Base-by-base conservation (phyloP, 768 basidiomycete species). In the Lentinula detonsa region DNA sequence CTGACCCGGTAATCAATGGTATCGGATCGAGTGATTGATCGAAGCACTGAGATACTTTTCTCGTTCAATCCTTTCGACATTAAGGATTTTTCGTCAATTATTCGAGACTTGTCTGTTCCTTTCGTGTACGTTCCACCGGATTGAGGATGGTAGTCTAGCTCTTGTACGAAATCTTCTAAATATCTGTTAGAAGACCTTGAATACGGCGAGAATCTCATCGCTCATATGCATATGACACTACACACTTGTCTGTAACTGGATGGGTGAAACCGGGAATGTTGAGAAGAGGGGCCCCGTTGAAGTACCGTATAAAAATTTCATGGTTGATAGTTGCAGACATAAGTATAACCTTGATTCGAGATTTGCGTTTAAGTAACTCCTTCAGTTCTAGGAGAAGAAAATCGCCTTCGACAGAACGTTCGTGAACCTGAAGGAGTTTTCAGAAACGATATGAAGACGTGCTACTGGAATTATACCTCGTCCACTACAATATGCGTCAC, bases 261-360 rank as follows among this genome's bases (percentile, higher is more conserved):
- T 90, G 78, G 1, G 89, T 83, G 65, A 85, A 84, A 1, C 95
- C 95, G 3, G 93, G 92, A 31, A 98, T 97, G 31, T 80, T 82
- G 57, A 97, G 75, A 51, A 91, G 77, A 1, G 95, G 93, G 3
- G 93, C 93, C 21, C 82, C 79, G 54, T 84, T 71, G 69, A 96
- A 97, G 71, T 98, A 98, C 60, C 82, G 79, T 52, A 87, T 76
- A 65, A 94, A 95, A n/a, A 79, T 83, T 63, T 91, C 80, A 62
- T 94, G 91, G 67, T 97, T 95, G 72, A 96, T 95, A 0, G 95
- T 98, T 4, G 95, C 95, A 35, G 91, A 93, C 94, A 97, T 97
- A 50, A 96, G 79, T 21, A 95, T 74, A 21, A 98, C 80, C 70
- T 91, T 95, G 66, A 97, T 79, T 1, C 71, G 81, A 21, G 77